Conservation (phyloP, 345 rosid species). For the Heritiera fomes region DNA sequence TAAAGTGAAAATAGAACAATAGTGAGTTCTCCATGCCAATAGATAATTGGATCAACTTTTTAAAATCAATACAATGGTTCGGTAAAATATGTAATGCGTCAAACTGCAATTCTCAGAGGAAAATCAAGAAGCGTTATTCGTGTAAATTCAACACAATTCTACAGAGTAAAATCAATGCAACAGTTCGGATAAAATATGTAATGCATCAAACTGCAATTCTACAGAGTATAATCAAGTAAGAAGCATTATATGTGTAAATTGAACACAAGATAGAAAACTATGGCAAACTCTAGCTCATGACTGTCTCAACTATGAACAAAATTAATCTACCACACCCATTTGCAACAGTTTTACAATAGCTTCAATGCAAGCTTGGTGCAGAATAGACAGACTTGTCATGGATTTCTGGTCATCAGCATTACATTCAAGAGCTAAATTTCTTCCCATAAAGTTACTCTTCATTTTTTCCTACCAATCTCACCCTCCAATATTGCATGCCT, state of each 20-base stretch:
- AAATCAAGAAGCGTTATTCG: too few species aligned
- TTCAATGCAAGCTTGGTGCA: neutral
- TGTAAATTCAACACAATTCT: too few species aligned
- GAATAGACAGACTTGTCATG: neutral
- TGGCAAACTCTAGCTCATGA: neutral
- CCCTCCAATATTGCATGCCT: slow-evolving; percentile 95
- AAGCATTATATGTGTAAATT: neutral
- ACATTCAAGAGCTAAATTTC: too few species aligned
- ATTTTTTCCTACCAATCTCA: slow-evolving; percentile 61
- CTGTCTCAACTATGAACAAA: neutral
- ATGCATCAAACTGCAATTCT: too few species aligned
- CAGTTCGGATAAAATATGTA: neutral
- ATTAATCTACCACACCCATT: neutral
- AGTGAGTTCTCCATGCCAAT: neutral
- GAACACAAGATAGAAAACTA: neutral
- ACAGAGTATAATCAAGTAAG: too few species aligned
- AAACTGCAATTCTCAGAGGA: too few species aligned
- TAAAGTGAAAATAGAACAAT: too few species aligned
- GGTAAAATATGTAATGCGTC: too few species aligned
- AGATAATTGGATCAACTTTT: too few species aligned
- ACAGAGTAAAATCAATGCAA: neutral
- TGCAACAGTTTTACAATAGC: neutral
- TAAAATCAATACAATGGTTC: too few species aligned
- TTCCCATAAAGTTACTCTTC: slow-evolving; percentile 2
- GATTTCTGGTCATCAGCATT: neutral